These are phyloP conservation scores for Antitrichia curtipendula DNA, from an alignment of 225 moss, liverwort and hornwort genomes.

Conservation along the genomic window DNA sequence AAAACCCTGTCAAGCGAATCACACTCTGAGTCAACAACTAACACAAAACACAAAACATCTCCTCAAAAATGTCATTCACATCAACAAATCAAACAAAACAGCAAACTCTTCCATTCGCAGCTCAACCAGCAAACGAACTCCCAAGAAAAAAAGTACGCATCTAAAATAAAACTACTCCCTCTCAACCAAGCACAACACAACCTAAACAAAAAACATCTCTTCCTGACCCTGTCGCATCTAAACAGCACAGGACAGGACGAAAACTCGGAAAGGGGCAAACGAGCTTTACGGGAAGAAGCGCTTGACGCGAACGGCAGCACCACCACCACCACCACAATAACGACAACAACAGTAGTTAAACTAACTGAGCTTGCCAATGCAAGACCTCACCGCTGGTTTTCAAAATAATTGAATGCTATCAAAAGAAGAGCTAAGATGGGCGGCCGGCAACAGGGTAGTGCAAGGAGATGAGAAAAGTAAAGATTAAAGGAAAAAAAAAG, in stretches of 20 bases:
- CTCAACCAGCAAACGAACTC: background rate
- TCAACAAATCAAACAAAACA: background rate
- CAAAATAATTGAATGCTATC: background rate
- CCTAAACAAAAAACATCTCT: background rate
- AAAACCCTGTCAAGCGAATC: slow-evolving; percentile 3
- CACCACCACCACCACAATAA: background rate
- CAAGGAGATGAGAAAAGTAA: background rate
- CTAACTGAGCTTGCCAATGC: background rate
- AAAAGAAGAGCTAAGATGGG: background rate
- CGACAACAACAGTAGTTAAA: background rate
- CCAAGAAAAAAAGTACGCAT: background rate
- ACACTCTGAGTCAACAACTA: background rate
- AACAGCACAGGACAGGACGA: background rate
- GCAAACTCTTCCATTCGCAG: background rate
- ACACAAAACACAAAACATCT: background rate
- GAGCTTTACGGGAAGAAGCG: background rate
- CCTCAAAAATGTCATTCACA: background rate
- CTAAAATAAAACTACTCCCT: background rate
- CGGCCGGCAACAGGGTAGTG: background rate
- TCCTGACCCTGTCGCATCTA: background rate
- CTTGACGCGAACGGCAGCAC: background rate
- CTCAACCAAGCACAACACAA: background rate
- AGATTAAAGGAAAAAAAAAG: background rate
- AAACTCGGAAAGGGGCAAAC: background rate
- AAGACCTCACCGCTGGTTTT: background rate